phyloP scores from a whole-genome alignment of 345 rosid species.

The Lenwebbia sp. region DNA sequence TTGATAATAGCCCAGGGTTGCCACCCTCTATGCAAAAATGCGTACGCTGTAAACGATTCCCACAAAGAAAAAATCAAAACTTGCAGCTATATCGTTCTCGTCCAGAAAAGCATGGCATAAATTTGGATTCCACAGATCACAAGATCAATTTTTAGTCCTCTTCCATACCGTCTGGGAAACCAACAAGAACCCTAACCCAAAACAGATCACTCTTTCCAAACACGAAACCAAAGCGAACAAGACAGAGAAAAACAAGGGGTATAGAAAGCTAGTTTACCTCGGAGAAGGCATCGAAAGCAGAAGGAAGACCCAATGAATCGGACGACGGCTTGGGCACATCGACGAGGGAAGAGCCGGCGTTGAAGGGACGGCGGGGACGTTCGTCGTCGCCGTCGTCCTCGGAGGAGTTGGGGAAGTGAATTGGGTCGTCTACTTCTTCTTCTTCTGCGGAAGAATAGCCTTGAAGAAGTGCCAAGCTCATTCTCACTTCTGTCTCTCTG shows the following conservation, averaged over 20 bases:
- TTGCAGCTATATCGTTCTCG: neutral
- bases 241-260: neutral
- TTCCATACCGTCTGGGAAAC: neutral
- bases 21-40: neutral
- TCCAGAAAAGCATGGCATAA: neutral
- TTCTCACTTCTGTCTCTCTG: neutral
- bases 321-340: conserved; percentile 21
- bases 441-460: conserved; percentile 86
- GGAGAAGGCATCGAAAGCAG: conserved; percentile 79
- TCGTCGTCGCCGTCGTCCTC: conserved; percentile 24
- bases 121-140: neutral
- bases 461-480: conserved; percentile 82
- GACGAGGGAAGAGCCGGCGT: conserved; percentile 27
- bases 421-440: conserved; percentile 31
- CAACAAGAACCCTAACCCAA: neutral
- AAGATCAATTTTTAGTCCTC: neutral
- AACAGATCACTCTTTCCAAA: neutral
- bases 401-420: conserved; percentile 15
- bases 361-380: conserved; percentile 2
- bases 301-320: conserved; percentile 57
- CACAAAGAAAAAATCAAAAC: neutral
- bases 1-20: neutral
- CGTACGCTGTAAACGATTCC: neutral
- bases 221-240: neutral
- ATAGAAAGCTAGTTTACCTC: conserved; percentile 25